Conservation (phyloP, 768 basidiomycete species). For the Hebeloma cylindrosporum region DNA sequence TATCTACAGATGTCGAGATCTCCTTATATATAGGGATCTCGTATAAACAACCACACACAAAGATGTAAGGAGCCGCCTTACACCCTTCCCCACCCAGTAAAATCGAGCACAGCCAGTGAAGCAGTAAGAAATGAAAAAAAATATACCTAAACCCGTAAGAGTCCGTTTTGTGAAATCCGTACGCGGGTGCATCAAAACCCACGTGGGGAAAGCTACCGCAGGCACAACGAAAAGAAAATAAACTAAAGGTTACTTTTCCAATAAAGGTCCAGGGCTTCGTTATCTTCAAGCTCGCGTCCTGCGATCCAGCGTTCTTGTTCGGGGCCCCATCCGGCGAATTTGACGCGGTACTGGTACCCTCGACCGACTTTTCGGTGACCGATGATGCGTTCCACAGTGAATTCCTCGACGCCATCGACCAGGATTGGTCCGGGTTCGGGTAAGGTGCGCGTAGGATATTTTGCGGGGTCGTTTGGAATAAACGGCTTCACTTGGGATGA, state of each 20-base stretch:
- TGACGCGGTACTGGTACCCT: conserved; percentile 31
- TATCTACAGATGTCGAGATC: no score
- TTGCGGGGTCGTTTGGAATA: conserved; percentile 25
- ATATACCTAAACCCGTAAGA: no score
- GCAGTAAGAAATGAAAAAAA: no score
- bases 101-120: no score
- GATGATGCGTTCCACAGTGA: conserved; percentile 28
- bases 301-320: conserved; percentile 32
- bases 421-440: conserved; percentile 23
- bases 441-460: conserved; percentile 29
- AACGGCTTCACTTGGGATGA: conserved; percentile 27
- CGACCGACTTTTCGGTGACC: conserved; percentile 22
- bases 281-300: conserved; percentile 19
- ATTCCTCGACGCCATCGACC: conserved; percentile 14
- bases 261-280: conserved; percentile 24
- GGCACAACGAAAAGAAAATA: no score
- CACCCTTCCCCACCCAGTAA: no score
- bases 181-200: no score
- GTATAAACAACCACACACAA: no score
- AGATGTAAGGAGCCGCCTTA: no score
- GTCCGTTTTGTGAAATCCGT: no score
- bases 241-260: conserved; percentile 8
- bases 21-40: no score
- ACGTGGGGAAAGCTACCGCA: no score
- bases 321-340: conserved; percentile 30